Evolutionary conservation across 352 stramenopile species (phyloP).

Genomic region (Pythium guiyangense): DNA sequence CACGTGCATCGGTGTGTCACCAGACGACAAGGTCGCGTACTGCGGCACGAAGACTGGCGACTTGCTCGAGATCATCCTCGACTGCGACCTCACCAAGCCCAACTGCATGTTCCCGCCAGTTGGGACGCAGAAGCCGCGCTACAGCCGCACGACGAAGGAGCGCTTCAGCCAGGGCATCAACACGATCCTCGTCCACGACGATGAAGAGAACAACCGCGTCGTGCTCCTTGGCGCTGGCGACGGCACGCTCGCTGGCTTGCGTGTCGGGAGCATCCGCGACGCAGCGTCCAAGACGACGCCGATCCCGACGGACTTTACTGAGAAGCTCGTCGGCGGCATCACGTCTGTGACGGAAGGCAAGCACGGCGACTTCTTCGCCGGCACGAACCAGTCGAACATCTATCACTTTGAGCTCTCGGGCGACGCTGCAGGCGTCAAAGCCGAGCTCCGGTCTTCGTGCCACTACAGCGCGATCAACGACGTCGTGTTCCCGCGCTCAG

Average conservation of each 20-base stretch:
- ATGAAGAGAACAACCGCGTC: slow-evolving; percentile 86
- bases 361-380: slow-evolving; percentile 86
- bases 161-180: slow-evolving; percentile 92
- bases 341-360: slow-evolving; percentile 87
- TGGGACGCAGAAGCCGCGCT: slow-evolving; percentile 78
- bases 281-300: slow-evolving; percentile 59
- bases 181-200: slow-evolving; percentile 80
- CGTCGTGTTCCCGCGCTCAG: slow-evolving; percentile 87
- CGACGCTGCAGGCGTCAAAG: slow-evolving; percentile 30
- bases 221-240: slow-evolving; percentile 90
- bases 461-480: slow-evolving; percentile 92
- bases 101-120: slow-evolving; percentile 75
- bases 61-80: slow-evolving; percentile 92
- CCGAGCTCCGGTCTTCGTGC: slow-evolving; percentile 83
- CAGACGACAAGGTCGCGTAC: slow-evolving; percentile 92
- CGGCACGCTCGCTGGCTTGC: slow-evolving; percentile 87
- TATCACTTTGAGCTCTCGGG: slow-evolving; percentile 82
- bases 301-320: slow-evolving; percentile 60
- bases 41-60: slow-evolving; percentile 95
- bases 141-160: slow-evolving; percentile 89
- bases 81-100: slow-evolving; percentile 92
- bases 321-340: slow-evolving; percentile 88
- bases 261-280: slow-evolving; percentile 54
- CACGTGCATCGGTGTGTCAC: slow-evolving; percentile 89
- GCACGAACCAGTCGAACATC: slow-evolving; percentile 93